Evolutionary conservation across 768 basidiomycete species (phyloP).

Genomic region (Xerocomus potaroensis): DNA sequence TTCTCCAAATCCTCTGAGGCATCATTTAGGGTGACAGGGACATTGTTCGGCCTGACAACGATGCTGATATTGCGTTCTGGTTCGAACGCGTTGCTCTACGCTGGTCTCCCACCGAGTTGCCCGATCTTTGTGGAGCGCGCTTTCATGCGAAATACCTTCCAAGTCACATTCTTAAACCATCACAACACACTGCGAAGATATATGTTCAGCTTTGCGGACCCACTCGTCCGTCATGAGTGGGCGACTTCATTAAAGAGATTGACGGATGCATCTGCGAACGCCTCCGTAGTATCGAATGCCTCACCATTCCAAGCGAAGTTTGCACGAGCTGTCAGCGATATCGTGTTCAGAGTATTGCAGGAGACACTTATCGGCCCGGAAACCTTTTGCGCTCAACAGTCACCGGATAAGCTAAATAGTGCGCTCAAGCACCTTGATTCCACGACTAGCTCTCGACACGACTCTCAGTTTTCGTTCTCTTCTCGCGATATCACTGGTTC

Average conservation of each 20-base stretch:
- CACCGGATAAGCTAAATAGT: slow-evolving; percentile 30
- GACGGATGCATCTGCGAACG: slow-evolving; percentile 46
- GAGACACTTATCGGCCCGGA: slow-evolving; percentile 65
- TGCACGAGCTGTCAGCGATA: slow-evolving; percentile 62
- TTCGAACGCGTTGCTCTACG: slow-evolving; percentile 76
- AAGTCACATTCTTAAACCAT: slow-evolving; percentile 77
- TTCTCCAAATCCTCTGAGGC: slow-evolving; percentile 77
- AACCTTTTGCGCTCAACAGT: slow-evolving; percentile 14
- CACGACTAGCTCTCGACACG: slow-evolving; percentile 11
- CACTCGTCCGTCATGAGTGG: slow-evolving; percentile 73
- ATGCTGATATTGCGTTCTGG: slow-evolving; percentile 84
- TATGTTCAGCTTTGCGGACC: slow-evolving; percentile 90
- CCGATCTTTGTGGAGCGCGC: slow-evolving; percentile 80
- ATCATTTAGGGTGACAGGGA: slow-evolving; percentile 90
- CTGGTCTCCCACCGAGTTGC: slow-evolving; percentile 75
- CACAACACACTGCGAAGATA: slow-evolving; percentile 72
- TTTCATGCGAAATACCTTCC: slow-evolving; percentile 97
- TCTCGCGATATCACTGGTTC: slow-evolving; percentile 23
- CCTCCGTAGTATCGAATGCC: slow-evolving; percentile 26
- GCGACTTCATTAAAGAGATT: slow-evolving; percentile 61
- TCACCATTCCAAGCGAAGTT: slow-evolving; percentile 43
- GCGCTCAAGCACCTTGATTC: slow-evolving; percentile 33
- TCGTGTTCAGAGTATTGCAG: slow-evolving; percentile 80
- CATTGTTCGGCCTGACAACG: slow-evolving; percentile 73
- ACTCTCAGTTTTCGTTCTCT: slow-evolving; percentile 23